These are phyloP conservation scores for Sinapis alba DNA, from an alignment of 441 rosid genomes.

Conservation along the genomic window DNA sequence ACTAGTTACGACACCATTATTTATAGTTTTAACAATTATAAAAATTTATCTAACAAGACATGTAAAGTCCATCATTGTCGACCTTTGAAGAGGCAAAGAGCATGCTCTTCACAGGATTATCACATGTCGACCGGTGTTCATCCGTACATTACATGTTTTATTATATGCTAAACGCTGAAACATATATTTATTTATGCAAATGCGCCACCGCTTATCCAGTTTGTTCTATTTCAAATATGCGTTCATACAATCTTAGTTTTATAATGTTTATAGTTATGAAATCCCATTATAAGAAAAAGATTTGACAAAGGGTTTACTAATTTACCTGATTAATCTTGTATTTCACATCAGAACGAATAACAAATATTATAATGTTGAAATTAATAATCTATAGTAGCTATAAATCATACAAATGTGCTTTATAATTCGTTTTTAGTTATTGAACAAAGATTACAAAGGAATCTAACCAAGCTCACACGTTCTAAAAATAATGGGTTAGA, in stretches of 20 bases:
- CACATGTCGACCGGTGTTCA: constrained; percentile 56
- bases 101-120: constrained; percentile 50
- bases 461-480: not conserved
- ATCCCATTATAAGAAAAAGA: no score
- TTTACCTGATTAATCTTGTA: not conserved
- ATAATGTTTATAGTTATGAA: no score
- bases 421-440: not conserved
- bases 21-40: not conserved
- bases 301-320: not conserved
- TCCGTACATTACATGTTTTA: constrained; percentile 40
- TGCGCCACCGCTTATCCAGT: no score
- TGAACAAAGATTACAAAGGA: not conserved
- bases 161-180: not conserved
- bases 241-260: no score
- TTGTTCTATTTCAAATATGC: no score
- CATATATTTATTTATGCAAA: no score
- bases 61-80: constrained; percentile 43
- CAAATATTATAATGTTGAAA: not conserved
- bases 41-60: constrained; percentile 12
- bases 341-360: not conserved
- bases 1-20: constrained; percentile 16
- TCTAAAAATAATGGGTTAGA: not conserved
- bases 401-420: not conserved
- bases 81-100: constrained; percentile 42
- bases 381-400: not conserved